Evolutionary conservation across 495 filamentous ascomycete species (phyloP).

Genomic region (Penicillium chermesinum): DNA sequence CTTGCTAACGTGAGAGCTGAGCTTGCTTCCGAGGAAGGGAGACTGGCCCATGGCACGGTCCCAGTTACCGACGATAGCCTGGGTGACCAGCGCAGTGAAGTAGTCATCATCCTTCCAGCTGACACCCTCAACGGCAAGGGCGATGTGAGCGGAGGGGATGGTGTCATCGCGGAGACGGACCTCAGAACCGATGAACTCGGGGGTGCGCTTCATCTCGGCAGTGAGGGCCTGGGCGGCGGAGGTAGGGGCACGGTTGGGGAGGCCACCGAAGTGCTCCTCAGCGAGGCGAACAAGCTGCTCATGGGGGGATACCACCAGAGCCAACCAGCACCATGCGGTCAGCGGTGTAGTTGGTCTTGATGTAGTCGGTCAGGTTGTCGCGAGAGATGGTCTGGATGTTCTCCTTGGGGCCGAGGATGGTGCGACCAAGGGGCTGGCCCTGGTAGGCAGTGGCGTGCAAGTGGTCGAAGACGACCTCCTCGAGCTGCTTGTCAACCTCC

Average conservation of each 20-base stretch:
- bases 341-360: conserved; percentile 98
- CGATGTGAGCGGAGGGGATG: conserved; percentile 92
- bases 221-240: conserved; percentile 58
- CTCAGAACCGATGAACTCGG: conserved; percentile 95
- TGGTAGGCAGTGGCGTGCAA: conserved; percentile 98
- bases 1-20: conserved; percentile 87
- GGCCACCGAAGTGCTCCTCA: conserved; percentile 85
- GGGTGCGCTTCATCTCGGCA: conserved; percentile 72
- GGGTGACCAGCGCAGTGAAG: conserved; percentile 94
- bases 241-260: conserved; percentile 68
- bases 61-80: conserved; percentile 99
- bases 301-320: conserved; percentile 90
- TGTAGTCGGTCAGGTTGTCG: conserved; percentile 86
- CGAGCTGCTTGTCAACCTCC: conserved; percentile 98
- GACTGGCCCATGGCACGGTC: conserved; percentile 98
- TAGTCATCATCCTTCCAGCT: conserved; percentile 99
- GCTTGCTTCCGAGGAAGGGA: conserved; percentile 93
- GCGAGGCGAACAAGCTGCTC: conserved; percentile 89
- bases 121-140: conserved; percentile 97
- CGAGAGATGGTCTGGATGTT: conserved; percentile 96
- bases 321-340: conserved; percentile 99
- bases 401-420: conserved; percentile 94
- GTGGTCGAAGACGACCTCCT: conserved; percentile 99
- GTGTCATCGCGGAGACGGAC: conserved; percentile 93
- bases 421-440: conserved; percentile 90